phyloP scores from a whole-genome alignment of 495 filamentous ascomycete species.

The Aspergillus bertholletiae region DNA sequence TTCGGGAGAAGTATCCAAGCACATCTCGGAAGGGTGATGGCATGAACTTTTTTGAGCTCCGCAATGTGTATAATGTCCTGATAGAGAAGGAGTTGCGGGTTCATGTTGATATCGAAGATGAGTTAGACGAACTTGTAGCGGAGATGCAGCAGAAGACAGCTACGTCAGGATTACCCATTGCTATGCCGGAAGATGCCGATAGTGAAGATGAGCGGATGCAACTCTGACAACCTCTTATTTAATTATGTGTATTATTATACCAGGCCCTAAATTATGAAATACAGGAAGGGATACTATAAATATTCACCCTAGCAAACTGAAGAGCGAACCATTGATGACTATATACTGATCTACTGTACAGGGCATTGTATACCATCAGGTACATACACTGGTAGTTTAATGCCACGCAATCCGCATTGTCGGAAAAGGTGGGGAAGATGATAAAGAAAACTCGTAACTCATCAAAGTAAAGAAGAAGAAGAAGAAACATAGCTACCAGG shows the following conservation, averaged over 20 bases:
- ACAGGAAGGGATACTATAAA: slow-evolving; percentile 1
- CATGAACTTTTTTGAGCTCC: slow-evolving; percentile 40
- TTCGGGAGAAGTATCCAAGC: not conserved
- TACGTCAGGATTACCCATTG: slow-evolving; percentile 17
- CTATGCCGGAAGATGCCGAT: slow-evolving; percentile 28
- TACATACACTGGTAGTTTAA: slow-evolving; percentile 8
- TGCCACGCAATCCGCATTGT: slow-evolving; percentile 4
- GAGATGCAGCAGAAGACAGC: slow-evolving; percentile 8
- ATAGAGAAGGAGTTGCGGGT: slow-evolving; percentile 52
- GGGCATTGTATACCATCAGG: slow-evolving; percentile 10
- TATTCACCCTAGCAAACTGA: not conserved
- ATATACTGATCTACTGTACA: slow-evolving; percentile 9
- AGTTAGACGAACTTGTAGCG: slow-evolving; percentile 19
- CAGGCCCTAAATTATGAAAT: not conserved
- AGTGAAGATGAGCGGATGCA: slow-evolving; percentile 24
- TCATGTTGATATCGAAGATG: slow-evolving; percentile 39
- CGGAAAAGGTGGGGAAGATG: slow-evolving; percentile 2
- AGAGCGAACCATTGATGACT: not conserved
- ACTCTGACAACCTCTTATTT: not conserved
- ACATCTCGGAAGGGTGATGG: slow-evolving; percentile 8
- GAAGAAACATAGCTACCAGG: no score
- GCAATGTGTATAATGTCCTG: slow-evolving; percentile 46
- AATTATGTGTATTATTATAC: not conserved
- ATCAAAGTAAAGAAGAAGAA: no score
- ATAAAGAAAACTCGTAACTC: slow-evolving; percentile 11